Evolutionary conservation across 176 grass and related monocot genomes (phyloP), one percentile per base, ranked within the genome.

Genomic region (Phragmites australis): DNA sequence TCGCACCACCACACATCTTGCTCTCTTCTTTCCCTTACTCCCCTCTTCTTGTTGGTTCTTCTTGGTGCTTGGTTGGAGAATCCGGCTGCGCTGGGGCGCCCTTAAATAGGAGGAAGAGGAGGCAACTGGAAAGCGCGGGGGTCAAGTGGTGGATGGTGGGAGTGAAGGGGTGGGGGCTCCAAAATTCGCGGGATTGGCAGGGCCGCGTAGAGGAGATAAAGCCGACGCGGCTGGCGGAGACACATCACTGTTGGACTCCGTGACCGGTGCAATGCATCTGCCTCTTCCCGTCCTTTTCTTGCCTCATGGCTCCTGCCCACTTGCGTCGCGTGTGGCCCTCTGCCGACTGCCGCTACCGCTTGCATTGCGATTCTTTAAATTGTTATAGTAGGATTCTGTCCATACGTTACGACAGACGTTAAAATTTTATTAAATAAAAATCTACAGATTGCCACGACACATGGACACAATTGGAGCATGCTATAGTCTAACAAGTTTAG

Each of bases 1-100:
- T 97, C 72, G 90, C 90, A 37, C 93, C 93, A 0, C 93, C 93
- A 8, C 93, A 97, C 90, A 97, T 97, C 27, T 70, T 76, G 56
- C 6, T 8, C 6, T n/a, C 39, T 41, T 15, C 12, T 31, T 9
- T 13, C 1, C 12, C 1, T 31, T 3, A 30, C 25, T 9, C 1
- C 21, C 40, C 12, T 7, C 1, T n/a, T 1, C 51, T 23, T 1
- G 9, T 8, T 12, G 50, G 16, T 10, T 32, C 7, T 29, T 21
- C 10, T 27, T 42, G 7, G 48, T 51, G 21, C 19, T 65, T 55
- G 52, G 47, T 25, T 83, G 48, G 23, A 48, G 47, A 32, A 34
- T 29, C 25, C 18, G 15, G 0, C 10, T 8, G 1, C 27, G 42
- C 12, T 4, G 81, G 7, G 49, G 31, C 51, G 76, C 19, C 27